These are phyloP conservation scores for Arachis stenosperma DNA, from an alignment of 306 rosid genomes.

Conservation along the genomic window DNA sequence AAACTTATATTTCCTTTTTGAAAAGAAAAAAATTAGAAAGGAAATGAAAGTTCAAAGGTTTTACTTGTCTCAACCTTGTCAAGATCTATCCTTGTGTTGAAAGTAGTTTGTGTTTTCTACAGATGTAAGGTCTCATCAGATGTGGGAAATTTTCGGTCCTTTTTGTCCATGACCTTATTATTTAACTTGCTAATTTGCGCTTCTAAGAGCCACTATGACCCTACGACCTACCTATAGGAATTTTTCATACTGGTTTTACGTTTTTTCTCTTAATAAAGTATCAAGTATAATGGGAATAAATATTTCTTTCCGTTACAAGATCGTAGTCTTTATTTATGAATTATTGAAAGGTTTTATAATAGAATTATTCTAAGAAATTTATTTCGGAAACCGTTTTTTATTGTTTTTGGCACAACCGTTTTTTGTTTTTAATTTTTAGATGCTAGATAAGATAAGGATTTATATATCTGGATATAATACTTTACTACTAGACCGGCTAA, in stretches of 20 bases:
- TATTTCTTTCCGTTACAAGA: neutral
- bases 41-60: neutral
- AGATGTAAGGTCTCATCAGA: slow-evolving; percentile 26
- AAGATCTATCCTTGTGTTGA: slow-evolving; percentile 39
- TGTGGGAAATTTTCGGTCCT: slow-evolving; percentile 24
- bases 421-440: neutral
- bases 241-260: neutral
- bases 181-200: slow-evolving; percentile 32
- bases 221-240: neutral
- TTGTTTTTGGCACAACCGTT: neutral
- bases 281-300: neutral
- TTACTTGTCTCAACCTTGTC: slow-evolving; percentile 15
- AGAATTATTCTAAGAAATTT: neutral
- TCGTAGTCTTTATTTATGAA: neutral
- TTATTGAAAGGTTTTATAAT: neutral
- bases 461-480: neutral
- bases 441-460: neutral
- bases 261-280: neutral
- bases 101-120: slow-evolving; percentile 30
- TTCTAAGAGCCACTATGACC: neutral
- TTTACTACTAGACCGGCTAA: slow-evolving; percentile 2
- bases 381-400: neutral
- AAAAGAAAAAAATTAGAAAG: neutral
- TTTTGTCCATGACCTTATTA: slow-evolving; percentile 28
- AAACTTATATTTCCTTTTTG: neutral